These are phyloP conservation scores for Pseudonitzschia multiseries DNA, from an alignment of 108 stramenopile species.

Conservation along the genomic window DNA sequence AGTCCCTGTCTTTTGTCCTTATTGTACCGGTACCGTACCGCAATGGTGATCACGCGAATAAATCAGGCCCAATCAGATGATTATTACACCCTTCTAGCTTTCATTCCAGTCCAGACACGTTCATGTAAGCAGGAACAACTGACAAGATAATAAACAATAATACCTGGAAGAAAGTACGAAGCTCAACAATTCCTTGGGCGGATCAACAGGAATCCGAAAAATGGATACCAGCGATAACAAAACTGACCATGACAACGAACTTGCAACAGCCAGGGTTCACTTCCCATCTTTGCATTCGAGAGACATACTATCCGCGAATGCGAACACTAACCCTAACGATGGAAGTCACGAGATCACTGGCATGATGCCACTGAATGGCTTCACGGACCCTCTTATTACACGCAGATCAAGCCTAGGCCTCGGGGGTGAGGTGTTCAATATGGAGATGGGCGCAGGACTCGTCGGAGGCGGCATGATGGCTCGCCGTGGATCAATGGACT, in stretches of 20 bases:
- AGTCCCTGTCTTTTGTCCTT: too few relatives aligned
- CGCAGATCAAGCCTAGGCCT: slow-evolving; percentile 35
- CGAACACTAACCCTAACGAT: not conserved
- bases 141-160: too few relatives aligned
- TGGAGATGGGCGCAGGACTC: slow-evolving; percentile 19
- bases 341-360: too few relatives aligned
- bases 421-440: slow-evolving; percentile 1
- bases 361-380: not conserved
- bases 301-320: not conserved
- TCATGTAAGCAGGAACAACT: too few relatives aligned
- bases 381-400: not conserved
- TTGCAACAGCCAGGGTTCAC: not conserved
- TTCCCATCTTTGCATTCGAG: not conserved
- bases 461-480: slow-evolving; percentile 22
- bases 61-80: not conserved
- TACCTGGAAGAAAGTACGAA: too few relatives aligned
- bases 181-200: too few relatives aligned
- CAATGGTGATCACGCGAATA: not conserved
- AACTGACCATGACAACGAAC: not conserved
- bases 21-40: too few relatives aligned
- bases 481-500: slow-evolving; percentile 40
- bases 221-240: not conserved
- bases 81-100: not conserved
- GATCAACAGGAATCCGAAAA: too few relatives aligned
- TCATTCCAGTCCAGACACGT: not conserved